Evolutionary conservation across 768 basidiomycete species (phyloP).

Genomic region (Lactarius sp.): DNA sequence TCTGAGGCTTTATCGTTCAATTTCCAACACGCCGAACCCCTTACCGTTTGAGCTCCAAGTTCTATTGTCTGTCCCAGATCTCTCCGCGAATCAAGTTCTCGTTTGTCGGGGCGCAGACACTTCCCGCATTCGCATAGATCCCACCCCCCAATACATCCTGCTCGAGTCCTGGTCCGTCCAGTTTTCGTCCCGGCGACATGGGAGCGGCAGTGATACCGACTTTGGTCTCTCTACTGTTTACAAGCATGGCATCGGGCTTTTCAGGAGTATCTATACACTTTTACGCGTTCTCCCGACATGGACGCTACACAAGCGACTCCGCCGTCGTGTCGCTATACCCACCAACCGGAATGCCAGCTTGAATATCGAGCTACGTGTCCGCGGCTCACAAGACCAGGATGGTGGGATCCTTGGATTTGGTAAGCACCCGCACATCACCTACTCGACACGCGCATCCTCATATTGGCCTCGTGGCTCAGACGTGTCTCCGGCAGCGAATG

Average conservation of each 20-base stretch:
- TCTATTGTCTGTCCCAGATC: slow-evolving; percentile 63
- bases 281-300: slow-evolving; percentile 72
- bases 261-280: slow-evolving; percentile 70
- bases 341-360: slow-evolving; percentile 42
- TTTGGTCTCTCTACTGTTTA: slow-evolving; percentile 72
- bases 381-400: slow-evolving; percentile 25
- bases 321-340: slow-evolving; percentile 34
- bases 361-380: slow-evolving; percentile 45
- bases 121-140: slow-evolving; percentile 55
- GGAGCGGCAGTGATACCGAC: slow-evolving; percentile 35
- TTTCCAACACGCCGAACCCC: slow-evolving; percentile 40
- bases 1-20: slow-evolving; percentile 54
- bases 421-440: slow-evolving; percentile 26
- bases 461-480: slow-evolving; percentile 31
- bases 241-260: slow-evolving; percentile 80
- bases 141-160: slow-evolving; percentile 61
- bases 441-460: slow-evolving; percentile 16
- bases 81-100: slow-evolving; percentile 64
- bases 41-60: slow-evolving; percentile 64
- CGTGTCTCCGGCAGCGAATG: slow-evolving; percentile 37
- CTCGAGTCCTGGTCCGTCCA: slow-evolving; percentile 66
- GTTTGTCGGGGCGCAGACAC: slow-evolving; percentile 54
- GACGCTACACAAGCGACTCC: slow-evolving; percentile 62
- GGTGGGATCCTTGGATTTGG: slow-evolving; percentile 38
- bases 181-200: slow-evolving; percentile 33